Evolutionary conservation across 1,284 basidiomycete species (phyloP).

Genomic region (Pseudozyma sp.): DNA sequence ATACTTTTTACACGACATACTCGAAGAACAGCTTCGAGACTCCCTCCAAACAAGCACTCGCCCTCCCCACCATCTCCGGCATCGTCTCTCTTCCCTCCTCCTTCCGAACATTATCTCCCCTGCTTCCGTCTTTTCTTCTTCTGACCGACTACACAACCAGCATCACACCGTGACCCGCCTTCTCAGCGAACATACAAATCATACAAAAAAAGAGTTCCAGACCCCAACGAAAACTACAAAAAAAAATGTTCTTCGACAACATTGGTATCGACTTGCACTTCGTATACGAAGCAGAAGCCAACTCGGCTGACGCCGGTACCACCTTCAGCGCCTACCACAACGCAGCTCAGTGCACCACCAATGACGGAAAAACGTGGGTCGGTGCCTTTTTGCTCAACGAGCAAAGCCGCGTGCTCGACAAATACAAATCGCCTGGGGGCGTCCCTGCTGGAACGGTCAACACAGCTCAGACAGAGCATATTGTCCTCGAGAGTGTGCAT

Average conservation of each 20-base stretch:
- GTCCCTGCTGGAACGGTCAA: not conserved
- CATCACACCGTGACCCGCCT: too few relatives aligned
- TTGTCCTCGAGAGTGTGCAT: conserved; percentile 5
- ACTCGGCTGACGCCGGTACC: not conserved
- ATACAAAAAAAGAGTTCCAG: conserved; percentile 1
- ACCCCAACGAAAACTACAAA: conserved; percentile 1
- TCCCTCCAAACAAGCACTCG: not conserved
- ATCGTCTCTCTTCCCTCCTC: not conserved
- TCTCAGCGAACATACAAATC: too few relatives aligned
- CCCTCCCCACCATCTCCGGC: too few relatives aligned
- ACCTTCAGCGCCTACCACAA: conserved; percentile 13
- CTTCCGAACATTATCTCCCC: not conserved
- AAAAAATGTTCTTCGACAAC: conserved; percentile 20
- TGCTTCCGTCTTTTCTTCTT: too few relatives aligned
- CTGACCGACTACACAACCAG: too few relatives aligned
- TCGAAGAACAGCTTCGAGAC: not conserved
- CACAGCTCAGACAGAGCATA: not conserved
- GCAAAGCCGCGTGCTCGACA: not conserved
- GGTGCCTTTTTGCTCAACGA: conserved; percentile 24
- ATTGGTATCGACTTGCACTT: conserved; percentile 35
- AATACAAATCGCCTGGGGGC: not conserved
- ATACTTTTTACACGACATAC: not conserved
- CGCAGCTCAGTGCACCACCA: conserved; percentile 2
- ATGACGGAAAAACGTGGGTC: not conserved
- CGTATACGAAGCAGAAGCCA: conserved; percentile 8